These are phyloP conservation scores for Helicostylum pulchrum DNA, from an alignment of 192 early-diverging fungal genomes.

Conservation along the genomic window DNA sequence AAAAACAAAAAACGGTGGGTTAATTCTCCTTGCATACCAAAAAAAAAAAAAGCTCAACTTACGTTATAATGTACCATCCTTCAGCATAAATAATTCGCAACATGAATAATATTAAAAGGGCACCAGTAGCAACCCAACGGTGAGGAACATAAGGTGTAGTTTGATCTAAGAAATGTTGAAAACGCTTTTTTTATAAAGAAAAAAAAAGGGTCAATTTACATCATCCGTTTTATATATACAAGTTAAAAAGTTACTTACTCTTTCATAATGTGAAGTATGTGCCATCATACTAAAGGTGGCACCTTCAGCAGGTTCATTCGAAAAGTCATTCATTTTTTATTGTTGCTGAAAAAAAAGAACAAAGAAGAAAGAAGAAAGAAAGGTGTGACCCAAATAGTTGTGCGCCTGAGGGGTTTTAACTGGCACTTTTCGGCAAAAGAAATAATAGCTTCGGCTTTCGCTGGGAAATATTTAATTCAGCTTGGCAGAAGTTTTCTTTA, in stretches of 20 bases:
- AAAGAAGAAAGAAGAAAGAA: conserved; percentile 1
- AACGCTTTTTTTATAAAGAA: conserved; percentile 49
- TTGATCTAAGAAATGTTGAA: conserved; percentile 78
- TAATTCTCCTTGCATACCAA: not conserved
- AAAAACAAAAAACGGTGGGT: not conserved
- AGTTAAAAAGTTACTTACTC: conserved; percentile 23
- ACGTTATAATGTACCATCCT: conserved; percentile 97
- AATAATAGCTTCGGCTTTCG: too few relatives aligned
- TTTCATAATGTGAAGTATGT: conserved; percentile 29
- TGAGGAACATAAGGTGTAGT: conserved; percentile 70
- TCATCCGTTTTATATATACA: not conserved
- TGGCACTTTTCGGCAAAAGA: too few relatives aligned
- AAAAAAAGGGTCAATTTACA: not conserved
- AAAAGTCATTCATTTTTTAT: conserved; percentile 13
- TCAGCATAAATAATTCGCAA: conserved; percentile 76
- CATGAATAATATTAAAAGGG: conserved; percentile 64
- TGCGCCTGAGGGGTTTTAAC: too few relatives aligned
- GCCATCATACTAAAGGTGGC: conserved; percentile 23
- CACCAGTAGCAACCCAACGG: conserved; percentile 73
- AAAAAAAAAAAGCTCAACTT: conserved; percentile 40
- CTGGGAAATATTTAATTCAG: too few relatives aligned
- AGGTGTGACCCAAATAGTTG: not conserved
- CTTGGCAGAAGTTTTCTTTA: too few relatives aligned
- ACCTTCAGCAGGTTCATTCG: conserved; percentile 15
- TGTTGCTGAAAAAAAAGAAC: not conserved